Conservation (phyloP, 1,284 basidiomycete genomes). For the Boletus sp. region DNA sequence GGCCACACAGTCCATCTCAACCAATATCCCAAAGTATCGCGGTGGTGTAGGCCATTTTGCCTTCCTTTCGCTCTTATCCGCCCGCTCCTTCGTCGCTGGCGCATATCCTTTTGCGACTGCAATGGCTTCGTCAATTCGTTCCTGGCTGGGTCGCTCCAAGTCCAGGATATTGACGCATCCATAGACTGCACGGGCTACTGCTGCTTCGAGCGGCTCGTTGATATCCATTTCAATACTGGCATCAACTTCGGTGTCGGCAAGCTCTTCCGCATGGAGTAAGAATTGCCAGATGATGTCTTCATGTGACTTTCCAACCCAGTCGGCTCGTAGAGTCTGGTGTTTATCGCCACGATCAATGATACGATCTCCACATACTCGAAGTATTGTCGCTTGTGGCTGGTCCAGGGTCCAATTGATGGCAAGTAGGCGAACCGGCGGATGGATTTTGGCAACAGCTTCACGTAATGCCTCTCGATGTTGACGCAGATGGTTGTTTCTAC, state of each 20-base stretch:
- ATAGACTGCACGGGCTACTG: conserved; percentile 58
- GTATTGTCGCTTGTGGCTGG: conserved; percentile 50
- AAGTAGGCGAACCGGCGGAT: conserved; percentile 63
- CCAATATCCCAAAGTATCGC: conserved; percentile 76
- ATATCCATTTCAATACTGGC: conserved; percentile 64
- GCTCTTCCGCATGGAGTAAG: conserved; percentile 61
- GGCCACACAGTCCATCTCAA: conserved; percentile 57
- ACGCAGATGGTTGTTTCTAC: conserved; percentile 82
- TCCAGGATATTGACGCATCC: conserved; percentile 50
- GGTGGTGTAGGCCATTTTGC: conserved; percentile 25
- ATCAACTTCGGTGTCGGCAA: conserved; percentile 63
- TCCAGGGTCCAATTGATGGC: conserved; percentile 76
- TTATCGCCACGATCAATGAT: conserved; percentile 72
- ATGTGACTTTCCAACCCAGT: conserved; percentile 51
- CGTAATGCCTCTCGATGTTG: conserved; percentile 74
- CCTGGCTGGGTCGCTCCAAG: conserved; percentile 50
- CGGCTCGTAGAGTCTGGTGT: conserved; percentile 77
- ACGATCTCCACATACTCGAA: conserved; percentile 76
- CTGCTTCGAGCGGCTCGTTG: conserved; percentile 49
- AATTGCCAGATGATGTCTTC: conserved; percentile 84
- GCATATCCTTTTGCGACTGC: conserved; percentile 50
- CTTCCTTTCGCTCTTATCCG: conserved; percentile 34
- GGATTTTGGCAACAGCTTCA: conserved; percentile 42
- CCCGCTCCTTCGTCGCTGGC: conserved; percentile 37
- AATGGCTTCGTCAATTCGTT: conserved; percentile 59